Evolutionary conservation across 257 asterid species (phyloP), one percentile per base, ranked within the genome.

Genomic region (Cruciata laevipes): DNA sequence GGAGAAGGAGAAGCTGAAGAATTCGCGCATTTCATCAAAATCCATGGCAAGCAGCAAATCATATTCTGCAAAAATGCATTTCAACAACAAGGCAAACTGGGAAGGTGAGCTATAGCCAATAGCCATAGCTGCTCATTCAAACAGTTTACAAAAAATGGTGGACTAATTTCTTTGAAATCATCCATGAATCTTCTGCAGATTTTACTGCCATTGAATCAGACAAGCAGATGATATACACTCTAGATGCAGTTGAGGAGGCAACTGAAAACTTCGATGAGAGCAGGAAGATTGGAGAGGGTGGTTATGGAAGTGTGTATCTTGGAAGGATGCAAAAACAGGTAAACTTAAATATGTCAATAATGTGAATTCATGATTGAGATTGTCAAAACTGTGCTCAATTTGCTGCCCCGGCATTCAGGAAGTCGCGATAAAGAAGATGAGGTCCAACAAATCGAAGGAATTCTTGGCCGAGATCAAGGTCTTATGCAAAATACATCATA

Each of bases 341-440:
- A n/a, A n/a, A 74, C 12, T 35, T 49, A 73, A 57, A 20, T 56
- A 21, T 12, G 33, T 40, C 33, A 44, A 47, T 42, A 57, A 47
- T 37, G 25, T 32, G 61, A 27, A 18, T 53, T 24, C 8, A 0
- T 37, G 20, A 49, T n/a, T n/a, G n/a, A n/a, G n/a, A n/a, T n/a
- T 62, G 51, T 10, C 58, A 66, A 51, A 69, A 60, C 44, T 38
- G 16, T 11, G 55, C 51, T 63, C 35, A 52, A 7, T 66, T 52
- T 68, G 61, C 51, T 63, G 63, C 64, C 63, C 25, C 52, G 61
- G 30, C 60, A 62, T 52, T n/a, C 85, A 90, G 97, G 87, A 88
- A 75, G 83, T 86, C 73, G 97, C 97, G 70, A 74, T 90, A 76
- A 90, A 90, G 85, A 86, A 85, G 79, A 90, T 90, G 97, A 83